Evolutionary conservation across 2,329 filamentous ascomycete species (phyloP), one percentile per base, ranked within the genome.

Genomic region (Metarhizium guizhouense): DNA sequence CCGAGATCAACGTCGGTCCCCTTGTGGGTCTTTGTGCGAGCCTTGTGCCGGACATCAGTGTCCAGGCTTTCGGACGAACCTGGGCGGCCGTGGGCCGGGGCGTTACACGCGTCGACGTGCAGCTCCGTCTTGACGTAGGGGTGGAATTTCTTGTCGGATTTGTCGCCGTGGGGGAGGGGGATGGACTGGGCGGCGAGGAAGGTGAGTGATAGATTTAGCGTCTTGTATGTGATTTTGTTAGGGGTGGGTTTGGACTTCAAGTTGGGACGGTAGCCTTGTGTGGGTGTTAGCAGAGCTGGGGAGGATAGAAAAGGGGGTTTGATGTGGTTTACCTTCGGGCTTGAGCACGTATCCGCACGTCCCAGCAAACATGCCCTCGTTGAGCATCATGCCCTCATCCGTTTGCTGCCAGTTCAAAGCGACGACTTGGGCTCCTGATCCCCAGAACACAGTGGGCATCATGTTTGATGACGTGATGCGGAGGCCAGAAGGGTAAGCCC

Each of bases 331-430:
- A 77, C 87, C 88, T 60, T 80, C 73, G 0, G 92, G 92, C 70
- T 96, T 96, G 45, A 95, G 76, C 2, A 94, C 84, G 75, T 91
- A 96, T 25, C 92, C 92, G n/a, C 79, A 79, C 0, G 88, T 89
- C 11, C 86, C 88, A 2, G 84, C 81, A 70, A 96, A 96, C 90
- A 95, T 94, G 62, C 84, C 92, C 66, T 94, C 86, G 66, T 96
- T 96, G 14, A 96, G 80, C 93, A 96, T 96, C 86, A 95, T 95
- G 36, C 90, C 91, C 62, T 90, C 87, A 65, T 96, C 91, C 70
- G 88, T 85, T 58, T 85, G 86, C 70, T 97, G 92, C 90, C 92
- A 97, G 72, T 96, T 96, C 58, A 97, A 76, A 0, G 92, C 92
- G 1, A 95, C 90, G 62, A 96, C 86, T 70, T 96, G 92, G 3